These are phyloP conservation scores for Starmera quercuum DNA, from an alignment of 805 yeast species.

Conservation along the genomic window DNA sequence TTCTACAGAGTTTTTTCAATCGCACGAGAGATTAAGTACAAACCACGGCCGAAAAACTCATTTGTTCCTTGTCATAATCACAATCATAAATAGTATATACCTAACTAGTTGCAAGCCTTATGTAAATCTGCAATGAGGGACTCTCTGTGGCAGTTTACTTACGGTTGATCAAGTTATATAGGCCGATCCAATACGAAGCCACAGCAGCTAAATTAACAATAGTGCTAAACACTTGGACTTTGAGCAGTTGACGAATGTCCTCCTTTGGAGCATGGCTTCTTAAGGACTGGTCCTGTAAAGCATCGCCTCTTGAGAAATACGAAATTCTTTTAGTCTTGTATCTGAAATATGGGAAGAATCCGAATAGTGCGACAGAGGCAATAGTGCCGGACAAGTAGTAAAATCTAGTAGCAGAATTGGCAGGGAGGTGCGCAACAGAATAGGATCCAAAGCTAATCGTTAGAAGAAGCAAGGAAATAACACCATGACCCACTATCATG, in stretches of 20 bases:
- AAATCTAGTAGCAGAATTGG: conserved; percentile 9
- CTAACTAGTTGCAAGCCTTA: too few species aligned
- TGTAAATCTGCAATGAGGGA: too few species aligned
- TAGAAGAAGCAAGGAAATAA: conserved; percentile 5
- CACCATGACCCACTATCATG: conserved; percentile 5
- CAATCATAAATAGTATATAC: too few species aligned
- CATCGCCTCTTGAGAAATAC: background rate
- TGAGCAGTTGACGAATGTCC: background rate
- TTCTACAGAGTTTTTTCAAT: too few species aligned
- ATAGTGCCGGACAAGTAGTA: conserved; percentile 12
- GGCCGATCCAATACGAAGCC: background rate
- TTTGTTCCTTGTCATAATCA: too few species aligned
- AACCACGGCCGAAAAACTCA: too few species aligned
- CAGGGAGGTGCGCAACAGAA: conserved; percentile 7
- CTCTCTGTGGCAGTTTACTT: too few species aligned
- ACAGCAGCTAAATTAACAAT: background rate
- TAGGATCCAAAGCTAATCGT: conserved; percentile 10
- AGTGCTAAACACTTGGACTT: background rate
- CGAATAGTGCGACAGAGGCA: conserved; percentile 6
- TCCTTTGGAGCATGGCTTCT: background rate
- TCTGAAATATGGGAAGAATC: conserved; percentile 11
- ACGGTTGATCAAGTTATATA: background rate
- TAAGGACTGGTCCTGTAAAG: background rate
- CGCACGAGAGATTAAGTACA: too few species aligned
- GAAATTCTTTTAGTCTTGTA: conserved; percentile 7